Evolutionary conservation across 805 yeast species (phyloP).

Genomic region (Candida cerambycidarum): DNA sequence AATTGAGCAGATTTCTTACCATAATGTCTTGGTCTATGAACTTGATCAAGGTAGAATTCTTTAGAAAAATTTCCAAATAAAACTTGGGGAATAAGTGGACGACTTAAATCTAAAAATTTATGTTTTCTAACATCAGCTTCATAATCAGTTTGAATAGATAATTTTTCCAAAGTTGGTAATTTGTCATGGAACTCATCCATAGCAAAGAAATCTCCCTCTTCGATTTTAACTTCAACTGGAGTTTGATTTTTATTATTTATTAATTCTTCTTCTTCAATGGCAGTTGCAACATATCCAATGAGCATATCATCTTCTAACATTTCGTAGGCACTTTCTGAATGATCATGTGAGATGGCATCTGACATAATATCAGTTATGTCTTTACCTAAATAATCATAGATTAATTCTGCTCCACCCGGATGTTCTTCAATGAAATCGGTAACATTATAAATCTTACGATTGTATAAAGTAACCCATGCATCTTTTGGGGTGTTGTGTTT

Average conservation of each 20-base stretch:
- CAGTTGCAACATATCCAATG: conserved; percentile 81
- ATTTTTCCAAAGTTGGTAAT: conserved; percentile 69
- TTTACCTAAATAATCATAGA: conserved; percentile 57
- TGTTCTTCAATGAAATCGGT: conserved; percentile 71
- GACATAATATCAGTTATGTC: conserved; percentile 73
- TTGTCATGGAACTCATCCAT: conserved; percentile 51
- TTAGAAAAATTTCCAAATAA: conserved; percentile 72
- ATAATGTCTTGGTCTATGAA: conserved; percentile 96
- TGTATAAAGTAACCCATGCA: conserved; percentile 79
- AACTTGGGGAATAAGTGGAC: conserved; percentile 81
- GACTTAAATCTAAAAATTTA: conserved; percentile 80
- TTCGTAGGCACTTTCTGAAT: conserved; percentile 82
- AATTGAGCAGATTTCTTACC: conserved; percentile 96
- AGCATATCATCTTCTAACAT: conserved; percentile 78
- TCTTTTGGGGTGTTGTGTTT: conserved; percentile 53
- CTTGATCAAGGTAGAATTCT: conserved; percentile 91
- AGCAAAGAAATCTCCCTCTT: conserved; percentile 25
- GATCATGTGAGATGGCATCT: conserved; percentile 71
- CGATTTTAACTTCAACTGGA: conserved; percentile 54
- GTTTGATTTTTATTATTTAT: conserved; percentile 57
- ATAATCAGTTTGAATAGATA: conserved; percentile 79
- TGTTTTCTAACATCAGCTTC: conserved; percentile 69
- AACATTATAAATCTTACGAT: conserved; percentile 83
- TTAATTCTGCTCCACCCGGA: conserved; percentile 65
- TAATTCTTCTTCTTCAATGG: conserved; percentile 71